A percentile compares a stretch with the other conserved stretches of the same genome.
phyloP scores from a whole-genome alignment of 163 green algal genomes.

The Chlorella variabilis region DNA sequence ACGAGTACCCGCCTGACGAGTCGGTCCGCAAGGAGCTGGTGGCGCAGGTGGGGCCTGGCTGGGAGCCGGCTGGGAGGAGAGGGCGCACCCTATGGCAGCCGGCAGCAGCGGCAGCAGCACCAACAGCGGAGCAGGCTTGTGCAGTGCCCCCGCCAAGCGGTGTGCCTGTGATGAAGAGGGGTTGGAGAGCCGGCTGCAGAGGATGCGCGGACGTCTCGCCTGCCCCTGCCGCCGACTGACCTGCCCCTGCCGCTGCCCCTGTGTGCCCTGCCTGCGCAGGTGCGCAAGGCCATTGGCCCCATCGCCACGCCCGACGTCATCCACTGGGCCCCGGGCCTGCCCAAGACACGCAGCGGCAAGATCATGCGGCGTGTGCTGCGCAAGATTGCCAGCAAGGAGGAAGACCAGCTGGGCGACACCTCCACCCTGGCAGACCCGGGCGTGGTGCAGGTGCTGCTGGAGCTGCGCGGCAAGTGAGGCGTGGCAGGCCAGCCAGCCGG shows the following conservation, averaged over 20 bases:
- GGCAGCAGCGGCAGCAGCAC: neutral
- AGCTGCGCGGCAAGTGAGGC: conserved; percentile 60
- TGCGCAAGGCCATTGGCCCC: conserved; percentile 59
- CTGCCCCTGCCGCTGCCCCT: too few relatives aligned
- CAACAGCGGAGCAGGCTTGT: too few relatives aligned
- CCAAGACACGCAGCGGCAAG: conserved; percentile 92
- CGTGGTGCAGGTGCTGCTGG: conserved; percentile 72
- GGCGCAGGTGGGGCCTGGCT: conserved; percentile 23
- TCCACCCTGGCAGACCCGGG: conserved; percentile 87
- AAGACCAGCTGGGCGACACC: conserved; percentile 87
- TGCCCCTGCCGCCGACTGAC: too few relatives aligned
- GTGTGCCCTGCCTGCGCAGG: conserved; percentile 3
- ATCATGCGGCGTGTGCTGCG: conserved; percentile 96
- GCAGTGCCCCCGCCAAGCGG: too few relatives aligned
- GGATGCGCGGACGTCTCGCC: too few relatives aligned
- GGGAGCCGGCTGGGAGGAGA: neutral
- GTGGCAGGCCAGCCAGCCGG: too few relatives aligned
- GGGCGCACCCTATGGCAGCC: too few relatives aligned
- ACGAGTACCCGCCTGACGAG: conserved; percentile 67
- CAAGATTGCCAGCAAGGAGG: conserved; percentile 86
- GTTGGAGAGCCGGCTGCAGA: too few relatives aligned
- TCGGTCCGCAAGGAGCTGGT: conserved; percentile 80
- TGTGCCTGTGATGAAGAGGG: too few relatives aligned
- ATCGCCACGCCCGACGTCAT: conserved; percentile 92
- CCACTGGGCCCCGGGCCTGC: conserved; percentile 90